A percentile compares a stretch with the other conserved stretches of the same genome.
Conservation (phyloP, 1,139 yeast species). For the Yamadazyma atlantica region DNA sequence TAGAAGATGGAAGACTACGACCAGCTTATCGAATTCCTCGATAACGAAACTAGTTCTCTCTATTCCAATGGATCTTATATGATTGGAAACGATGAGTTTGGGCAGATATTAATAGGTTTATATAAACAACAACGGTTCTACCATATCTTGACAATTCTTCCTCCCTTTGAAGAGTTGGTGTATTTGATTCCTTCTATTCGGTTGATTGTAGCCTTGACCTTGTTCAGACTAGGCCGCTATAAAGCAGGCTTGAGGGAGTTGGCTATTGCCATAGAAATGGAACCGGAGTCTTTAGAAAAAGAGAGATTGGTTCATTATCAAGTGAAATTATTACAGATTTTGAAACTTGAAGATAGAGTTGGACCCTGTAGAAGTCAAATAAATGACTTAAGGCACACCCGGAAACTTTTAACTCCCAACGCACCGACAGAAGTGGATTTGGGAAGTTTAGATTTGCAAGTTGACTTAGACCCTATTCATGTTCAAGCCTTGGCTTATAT, state of each 20-base stretch:
- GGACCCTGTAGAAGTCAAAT: slow-evolving; percentile 14
- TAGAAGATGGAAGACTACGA: slow-evolving; percentile 9
- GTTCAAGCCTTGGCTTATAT: slow-evolving; percentile 21
- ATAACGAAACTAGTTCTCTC: neutral
- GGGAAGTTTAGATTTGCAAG: neutral
- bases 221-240: slow-evolving; percentile 26
- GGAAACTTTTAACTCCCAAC: neutral
- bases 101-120: slow-evolving; percentile 1
- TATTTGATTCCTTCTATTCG: slow-evolving; percentile 6
- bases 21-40: slow-evolving; percentile 5
- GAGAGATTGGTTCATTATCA: slow-evolving; percentile 19
- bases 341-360: slow-evolving; percentile 16
- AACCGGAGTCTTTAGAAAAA: slow-evolving; percentile 16
- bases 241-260: slow-evolving; percentile 27
- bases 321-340: slow-evolving; percentile 16
- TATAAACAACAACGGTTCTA: slow-evolving; percentile 15
- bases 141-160: slow-evolving; percentile 15
- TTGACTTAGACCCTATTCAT: slow-evolving; percentile 15
- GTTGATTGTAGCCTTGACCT: slow-evolving; percentile 20
- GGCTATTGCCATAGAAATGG: slow-evolving; percentile 27
- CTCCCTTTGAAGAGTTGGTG: slow-evolving; percentile 9
- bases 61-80: neutral
- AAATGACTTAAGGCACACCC: slow-evolving; percentile 6
- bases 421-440: neutral
- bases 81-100: slow-evolving; percentile 2